Evolutionary conservation across 169 alveolate species (phyloP), one percentile per base, ranked within the genome.

Genomic region (Plasmodium reichenowi): DNA sequence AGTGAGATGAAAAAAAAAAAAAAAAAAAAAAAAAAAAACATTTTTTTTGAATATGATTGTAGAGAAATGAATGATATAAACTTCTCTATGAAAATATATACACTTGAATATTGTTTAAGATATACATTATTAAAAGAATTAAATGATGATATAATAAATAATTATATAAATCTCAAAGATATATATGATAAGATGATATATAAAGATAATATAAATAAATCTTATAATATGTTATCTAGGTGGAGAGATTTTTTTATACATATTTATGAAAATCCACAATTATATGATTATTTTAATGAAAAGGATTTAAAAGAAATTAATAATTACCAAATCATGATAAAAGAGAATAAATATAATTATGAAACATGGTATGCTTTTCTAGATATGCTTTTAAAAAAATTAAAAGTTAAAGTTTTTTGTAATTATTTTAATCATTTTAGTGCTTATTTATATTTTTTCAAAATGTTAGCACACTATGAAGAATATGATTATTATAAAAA

Each of bases 21-120:
- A 2, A 24, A 45, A 1, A 66, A n/a, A 29, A 43, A 15, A 38
- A 22, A 48, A 24, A 63, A 67, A 24, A 45, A 17, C 15, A 38
- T 76, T 5, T 76, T 76, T 63, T 76, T 76, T 58, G 88, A 76
- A 43, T 76, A 76, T 56, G 88, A 76, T 56, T 76, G 47, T 63
- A 45, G 29, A 15, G 62, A 13, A 9, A 17, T 9, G 15, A 47
- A 45, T 22, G 59, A 76, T 9, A 63, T 76, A 24, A 52, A 74
- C 12, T 76, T 76, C 32, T 13, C 52, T 12, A 15, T 76, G 67
- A 64, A 63, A 50, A 9, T 76, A 3, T 20, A 76, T 60, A 13
- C 17, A 2, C 17, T 76, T 52, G 88, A 76, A 10, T 26, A 60
- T 24, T 76, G 13, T 58, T 68, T 76, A 56, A 62, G 64, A 20